Conservation (phyloP, 176 grass and related monocot genomes). For the Zea luxurians region DNA sequence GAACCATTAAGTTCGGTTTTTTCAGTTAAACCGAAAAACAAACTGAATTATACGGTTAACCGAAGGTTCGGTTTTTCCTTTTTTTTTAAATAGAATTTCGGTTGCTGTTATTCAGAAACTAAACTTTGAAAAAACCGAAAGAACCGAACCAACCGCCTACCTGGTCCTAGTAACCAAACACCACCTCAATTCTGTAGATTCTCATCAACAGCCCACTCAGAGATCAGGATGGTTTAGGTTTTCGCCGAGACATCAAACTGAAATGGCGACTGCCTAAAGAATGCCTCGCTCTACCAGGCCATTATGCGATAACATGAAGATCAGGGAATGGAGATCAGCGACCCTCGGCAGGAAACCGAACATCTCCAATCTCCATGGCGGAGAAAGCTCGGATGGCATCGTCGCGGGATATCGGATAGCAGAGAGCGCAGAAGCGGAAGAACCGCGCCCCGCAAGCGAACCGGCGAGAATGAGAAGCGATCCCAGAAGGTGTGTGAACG, state of each 20-base stretch:
- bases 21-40: too few relatives aligned
- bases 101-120: too few relatives aligned
- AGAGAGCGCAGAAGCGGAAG: slow-evolving; percentile 81
- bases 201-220: slow-evolving; percentile 56
- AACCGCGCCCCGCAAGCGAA: slow-evolving; percentile 60
- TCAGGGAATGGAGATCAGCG: slow-evolving; percentile 61
- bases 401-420: slow-evolving; percentile 57
- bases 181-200: slow-evolving; percentile 33
- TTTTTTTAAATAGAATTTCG: too few relatives aligned
- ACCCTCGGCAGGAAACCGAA: slow-evolving; percentile 52
- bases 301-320: slow-evolving; percentile 69
- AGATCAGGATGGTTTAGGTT: slow-evolving; percentile 76
- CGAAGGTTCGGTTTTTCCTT: too few relatives aligned
- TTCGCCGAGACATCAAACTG: slow-evolving; percentile 54
- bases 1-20: too few relatives aligned
- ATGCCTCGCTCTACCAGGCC: slow-evolving; percentile 57
- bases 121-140: too few relatives aligned
- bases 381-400: slow-evolving; percentile 63
- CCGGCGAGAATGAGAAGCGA: slow-evolving; percentile 55
- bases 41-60: too few relatives aligned
- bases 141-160: too few relatives aligned
- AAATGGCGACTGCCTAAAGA: slow-evolving; percentile 45
- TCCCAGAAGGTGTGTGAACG: slow-evolving; percentile 31
- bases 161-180: too few relatives aligned
- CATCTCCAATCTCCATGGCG: slow-evolving; percentile 40